Conservation (phyloP, 805 yeast species). For the Starmerella stigmatis region DNA sequence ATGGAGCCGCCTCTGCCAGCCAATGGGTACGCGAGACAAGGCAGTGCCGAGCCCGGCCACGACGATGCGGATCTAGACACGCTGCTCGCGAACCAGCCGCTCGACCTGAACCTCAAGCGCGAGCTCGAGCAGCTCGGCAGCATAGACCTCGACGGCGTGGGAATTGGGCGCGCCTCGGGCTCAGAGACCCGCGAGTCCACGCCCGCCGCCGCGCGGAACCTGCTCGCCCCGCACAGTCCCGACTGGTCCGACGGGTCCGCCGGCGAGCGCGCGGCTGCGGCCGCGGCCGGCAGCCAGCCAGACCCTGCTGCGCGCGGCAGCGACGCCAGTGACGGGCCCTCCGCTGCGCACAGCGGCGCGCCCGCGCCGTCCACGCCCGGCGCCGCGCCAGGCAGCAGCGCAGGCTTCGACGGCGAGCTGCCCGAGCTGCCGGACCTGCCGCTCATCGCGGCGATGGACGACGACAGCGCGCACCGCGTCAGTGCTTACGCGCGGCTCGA, state of each 20-base stretch:
- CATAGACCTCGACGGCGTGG: conserved; percentile 11
- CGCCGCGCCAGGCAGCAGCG: not conserved
- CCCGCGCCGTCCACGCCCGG: conserved; percentile 1
- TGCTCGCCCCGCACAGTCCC: conserved; percentile 6
- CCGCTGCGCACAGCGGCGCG: not conserved
- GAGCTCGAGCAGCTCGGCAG: conserved; percentile 17
- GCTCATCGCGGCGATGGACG: conserved; percentile 14
- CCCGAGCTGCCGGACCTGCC: conserved; percentile 7
- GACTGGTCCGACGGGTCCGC: not conserved
- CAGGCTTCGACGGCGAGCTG: not conserved
- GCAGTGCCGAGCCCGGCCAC: conserved; percentile 4
- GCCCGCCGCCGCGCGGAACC: conserved; percentile 5
- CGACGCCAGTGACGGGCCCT: not conserved
- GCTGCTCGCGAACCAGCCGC: conserved; percentile 10
- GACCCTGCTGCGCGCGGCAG: not conserved
- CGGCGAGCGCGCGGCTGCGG: not conserved
- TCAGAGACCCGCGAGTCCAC: not conserved
- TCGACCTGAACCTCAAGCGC: conserved; percentile 16
- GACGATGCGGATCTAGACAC: conserved; percentile 12
- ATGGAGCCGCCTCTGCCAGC: conserved; percentile 8
- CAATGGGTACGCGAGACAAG: conserved; percentile 6
- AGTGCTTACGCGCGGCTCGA: conserved; percentile 51
- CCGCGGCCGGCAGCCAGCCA: not conserved
- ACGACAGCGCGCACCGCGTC: conserved; percentile 26
- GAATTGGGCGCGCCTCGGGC: conserved; percentile 3